These are phyloP conservation scores for Silene conica DNA, from an alignment of 148 eudicot genomes.

Conservation along the genomic window DNA sequence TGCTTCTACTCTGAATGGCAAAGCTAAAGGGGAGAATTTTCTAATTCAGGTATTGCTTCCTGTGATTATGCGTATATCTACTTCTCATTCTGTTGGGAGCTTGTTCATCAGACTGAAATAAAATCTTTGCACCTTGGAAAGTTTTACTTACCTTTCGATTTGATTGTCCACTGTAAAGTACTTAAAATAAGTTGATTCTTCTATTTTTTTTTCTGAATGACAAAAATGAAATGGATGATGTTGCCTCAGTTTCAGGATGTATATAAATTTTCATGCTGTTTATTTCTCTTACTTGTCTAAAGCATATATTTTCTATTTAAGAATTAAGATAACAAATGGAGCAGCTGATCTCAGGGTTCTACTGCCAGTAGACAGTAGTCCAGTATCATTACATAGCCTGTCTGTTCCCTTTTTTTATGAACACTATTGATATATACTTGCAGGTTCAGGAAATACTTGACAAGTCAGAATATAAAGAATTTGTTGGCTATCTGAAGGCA, in stretches of 20 bases:
- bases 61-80: slow-evolving; percentile 5
- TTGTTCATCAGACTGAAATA: neutral
- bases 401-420: neutral
- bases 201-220: neutral
- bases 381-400: neutral
- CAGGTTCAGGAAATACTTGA: slow-evolving; percentile 88
- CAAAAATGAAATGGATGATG: neutral
- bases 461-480: slow-evolving; percentile 64
- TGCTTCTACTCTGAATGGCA: slow-evolving; percentile 40
- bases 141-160: neutral
- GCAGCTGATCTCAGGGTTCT: neutral
- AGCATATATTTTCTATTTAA: neutral
- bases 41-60: slow-evolving; percentile 58
- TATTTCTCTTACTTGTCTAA: neutral
- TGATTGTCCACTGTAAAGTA: neutral
- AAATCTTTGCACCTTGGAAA: neutral
- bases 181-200: neutral
- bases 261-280: neutral
- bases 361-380: neutral
- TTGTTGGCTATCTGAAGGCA: slow-evolving; percentile 77
- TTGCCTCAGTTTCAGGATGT: neutral
- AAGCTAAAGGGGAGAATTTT: slow-evolving; percentile 66
- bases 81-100: slow-evolving; percentile 1
- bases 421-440: slow-evolving; percentile 8
- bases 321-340: neutral